These are phyloP conservation scores for Microthlaspi erraticum DNA, from an alignment of 345 rosid species.

Conservation along the genomic window DNA sequence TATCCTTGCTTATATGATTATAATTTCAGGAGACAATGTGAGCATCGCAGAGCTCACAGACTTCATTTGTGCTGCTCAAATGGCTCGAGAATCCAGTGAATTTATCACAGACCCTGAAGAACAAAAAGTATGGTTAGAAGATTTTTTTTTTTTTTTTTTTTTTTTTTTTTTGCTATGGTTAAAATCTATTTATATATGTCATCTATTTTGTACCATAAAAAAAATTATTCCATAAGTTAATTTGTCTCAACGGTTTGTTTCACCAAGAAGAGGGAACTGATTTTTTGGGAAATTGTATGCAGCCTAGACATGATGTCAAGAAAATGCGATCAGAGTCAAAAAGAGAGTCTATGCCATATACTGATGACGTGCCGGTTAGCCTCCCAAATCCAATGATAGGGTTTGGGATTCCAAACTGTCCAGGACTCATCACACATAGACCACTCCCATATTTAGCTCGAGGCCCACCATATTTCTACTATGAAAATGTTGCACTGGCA, in stretches of 20 bases:
- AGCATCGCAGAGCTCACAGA: conserved; percentile 67
- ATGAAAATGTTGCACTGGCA: conserved; percentile 91
- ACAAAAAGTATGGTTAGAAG: conserved; percentile 54
- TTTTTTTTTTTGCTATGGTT: too few species aligned
- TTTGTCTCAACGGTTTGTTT: neutral
- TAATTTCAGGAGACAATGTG: conserved; percentile 63
- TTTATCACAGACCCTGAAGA: conserved; percentile 54
- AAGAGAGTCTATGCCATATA: conserved; percentile 33
- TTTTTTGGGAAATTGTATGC: conserved; percentile 18
- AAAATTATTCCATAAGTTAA: neutral
- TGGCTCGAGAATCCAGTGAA: conserved; percentile 69
- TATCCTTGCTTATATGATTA: neutral
- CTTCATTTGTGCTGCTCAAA: conserved; percentile 81
- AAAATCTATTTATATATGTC: too few species aligned
- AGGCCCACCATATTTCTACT: conserved; percentile 86
- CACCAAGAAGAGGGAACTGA: conserved; percentile 4
- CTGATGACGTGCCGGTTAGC: conserved; percentile 55
- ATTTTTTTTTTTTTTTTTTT: too few species aligned
- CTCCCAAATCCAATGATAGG: conserved; percentile 93
- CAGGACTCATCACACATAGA: conserved; percentile 44
- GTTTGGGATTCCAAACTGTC: conserved; percentile 71
- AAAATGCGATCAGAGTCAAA: conserved; percentile 54
- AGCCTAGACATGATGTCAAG: conserved; percentile 55
- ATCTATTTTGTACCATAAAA: neutral
- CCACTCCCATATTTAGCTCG: conserved; percentile 62